Evolutionary conservation across 78 protist species (phyloP).

Genomic region (Emiliania huxleyi): DNA sequence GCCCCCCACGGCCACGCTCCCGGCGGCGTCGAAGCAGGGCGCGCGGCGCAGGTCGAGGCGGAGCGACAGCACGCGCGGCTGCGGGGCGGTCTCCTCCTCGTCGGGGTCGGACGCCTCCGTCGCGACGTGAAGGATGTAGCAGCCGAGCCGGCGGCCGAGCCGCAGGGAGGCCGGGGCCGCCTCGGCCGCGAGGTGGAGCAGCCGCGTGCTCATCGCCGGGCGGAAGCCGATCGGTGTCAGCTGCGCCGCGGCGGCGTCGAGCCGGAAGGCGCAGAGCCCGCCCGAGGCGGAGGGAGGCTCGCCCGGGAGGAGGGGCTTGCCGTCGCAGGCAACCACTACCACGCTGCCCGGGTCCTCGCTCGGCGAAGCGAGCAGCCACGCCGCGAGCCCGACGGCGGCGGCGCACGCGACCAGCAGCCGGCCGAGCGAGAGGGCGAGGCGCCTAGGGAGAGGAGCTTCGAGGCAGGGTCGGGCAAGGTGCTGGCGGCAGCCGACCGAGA

Average conservation of each 20-base stretch:
- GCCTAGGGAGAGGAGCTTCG: neutral
- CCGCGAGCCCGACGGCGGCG: neutral
- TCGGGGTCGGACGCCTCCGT: neutral
- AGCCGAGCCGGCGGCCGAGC: neutral
- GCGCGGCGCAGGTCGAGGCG: neutral
- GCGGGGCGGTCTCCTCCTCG: neutral
- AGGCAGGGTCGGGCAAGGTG: neutral
- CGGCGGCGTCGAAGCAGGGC: neutral
- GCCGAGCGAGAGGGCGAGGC: too few species aligned
- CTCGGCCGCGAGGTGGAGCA: neutral
- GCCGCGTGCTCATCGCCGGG: neutral
- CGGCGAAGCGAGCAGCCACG: too few species aligned
- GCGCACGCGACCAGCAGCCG: neutral
- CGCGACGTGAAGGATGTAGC: neutral
- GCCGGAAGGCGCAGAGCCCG: neutral
- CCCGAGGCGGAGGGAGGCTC: neutral
- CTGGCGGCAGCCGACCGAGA: neutral
- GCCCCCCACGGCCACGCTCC: neutral
- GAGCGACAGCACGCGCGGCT: neutral
- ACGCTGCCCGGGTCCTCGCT: too few species aligned
- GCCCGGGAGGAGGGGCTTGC: too few species aligned
- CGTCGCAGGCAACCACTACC: too few species aligned
- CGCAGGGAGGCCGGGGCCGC: neutral
- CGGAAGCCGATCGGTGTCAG: neutral
- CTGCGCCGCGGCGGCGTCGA: neutral